Conservation (phyloP, 805 yeast genomes). For the Grigorovia transvaalensis region DNA sequence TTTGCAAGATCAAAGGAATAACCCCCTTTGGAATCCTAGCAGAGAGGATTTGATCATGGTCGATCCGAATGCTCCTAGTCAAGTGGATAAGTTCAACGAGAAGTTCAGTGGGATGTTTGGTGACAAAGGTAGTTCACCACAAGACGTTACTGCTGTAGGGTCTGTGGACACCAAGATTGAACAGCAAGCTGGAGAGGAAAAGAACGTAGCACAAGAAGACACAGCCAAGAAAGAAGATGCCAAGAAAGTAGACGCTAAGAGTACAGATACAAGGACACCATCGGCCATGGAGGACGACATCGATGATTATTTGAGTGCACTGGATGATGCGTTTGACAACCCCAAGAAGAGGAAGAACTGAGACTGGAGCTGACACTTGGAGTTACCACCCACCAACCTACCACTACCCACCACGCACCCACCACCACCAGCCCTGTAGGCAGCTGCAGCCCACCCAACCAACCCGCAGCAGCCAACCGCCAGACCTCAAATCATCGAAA, state of each 20-base stretch:
- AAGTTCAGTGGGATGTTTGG: slow-evolving; percentile 43
- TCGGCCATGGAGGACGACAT: slow-evolving; percentile 12
- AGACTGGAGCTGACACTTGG: not conserved
- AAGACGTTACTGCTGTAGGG: too few species aligned
- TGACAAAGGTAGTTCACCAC: not conserved
- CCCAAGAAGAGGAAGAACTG: slow-evolving; percentile 16
- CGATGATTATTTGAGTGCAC: slow-evolving; percentile 26
- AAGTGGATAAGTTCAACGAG: slow-evolving; percentile 62
- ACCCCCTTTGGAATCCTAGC: slow-evolving; percentile 80
- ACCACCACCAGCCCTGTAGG: too few species aligned
- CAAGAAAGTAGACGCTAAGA: slow-evolving; percentile 2
- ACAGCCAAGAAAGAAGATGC: slow-evolving; percentile 2
- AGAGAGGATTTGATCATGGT: slow-evolving; percentile 63
- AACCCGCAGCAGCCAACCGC: not conserved
- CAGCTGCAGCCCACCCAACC: not conserved
- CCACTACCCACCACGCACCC: too few species aligned
- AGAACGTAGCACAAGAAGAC: not conserved
- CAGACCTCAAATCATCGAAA: not conserved
- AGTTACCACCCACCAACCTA: not conserved
- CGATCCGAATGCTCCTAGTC: slow-evolving; percentile 80
- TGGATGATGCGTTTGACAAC: slow-evolving; percentile 20
- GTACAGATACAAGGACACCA: slow-evolving; percentile 1
- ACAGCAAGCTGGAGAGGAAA: not conserved
- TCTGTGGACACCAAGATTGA: not conserved
- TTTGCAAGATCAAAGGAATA: slow-evolving; percentile 81